Evolutionary conservation across 352 stramenopile genomes (phyloP).

Genomic region (Phytophthora foliorum): DNA sequence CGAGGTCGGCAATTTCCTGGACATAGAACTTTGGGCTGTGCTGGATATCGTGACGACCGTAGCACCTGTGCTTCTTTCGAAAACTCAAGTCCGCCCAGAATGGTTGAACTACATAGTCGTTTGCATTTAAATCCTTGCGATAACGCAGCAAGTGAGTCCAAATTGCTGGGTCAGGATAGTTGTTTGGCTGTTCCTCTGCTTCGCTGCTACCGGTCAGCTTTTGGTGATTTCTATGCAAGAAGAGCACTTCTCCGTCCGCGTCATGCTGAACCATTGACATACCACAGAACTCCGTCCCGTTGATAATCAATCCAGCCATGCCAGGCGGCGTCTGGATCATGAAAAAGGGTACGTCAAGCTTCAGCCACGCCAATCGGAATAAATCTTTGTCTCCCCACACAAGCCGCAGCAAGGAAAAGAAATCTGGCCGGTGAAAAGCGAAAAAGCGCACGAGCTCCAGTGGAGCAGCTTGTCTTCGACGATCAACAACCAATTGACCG

Average conservation of each 20-base stretch:
- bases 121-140: conserved; percentile 1
- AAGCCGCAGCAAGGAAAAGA: conserved; percentile 58
- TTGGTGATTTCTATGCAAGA: conserved; percentile 71
- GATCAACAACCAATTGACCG: conserved; percentile 11
- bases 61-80: conserved; percentile 33
- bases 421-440: conserved; percentile 55
- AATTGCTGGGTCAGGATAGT: conserved; percentile 15
- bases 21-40: conserved; percentile 37
- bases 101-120: conserved; percentile 4
- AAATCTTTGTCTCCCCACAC: conserved; percentile 79
- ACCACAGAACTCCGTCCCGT: conserved; percentile 53
- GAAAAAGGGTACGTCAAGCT: conserved; percentile 57
- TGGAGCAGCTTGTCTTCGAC: conserved; percentile 33
- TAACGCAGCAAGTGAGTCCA: conserved; percentile 54
- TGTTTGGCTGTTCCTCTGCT: conserved; percentile 29
- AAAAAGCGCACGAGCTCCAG: conserved; percentile 66
- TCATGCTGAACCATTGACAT: conserved; percentile 79
- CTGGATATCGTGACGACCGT: conserved; percentile 37
- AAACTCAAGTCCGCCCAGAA: background rate
- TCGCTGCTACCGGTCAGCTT: conserved; percentile 46
- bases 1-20: conserved; percentile 23
- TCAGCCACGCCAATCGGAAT: conserved; percentile 78
- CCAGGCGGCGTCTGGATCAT: conserved; percentile 59
- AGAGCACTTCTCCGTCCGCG: conserved; percentile 49
- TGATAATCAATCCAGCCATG: conserved; percentile 39